A percentile compares a stretch with the other conserved stretches of the same genome.
Conservation (phyloP, 2,329 filamentous ascomycete species). For the Colletotrichum sp. region DNA sequence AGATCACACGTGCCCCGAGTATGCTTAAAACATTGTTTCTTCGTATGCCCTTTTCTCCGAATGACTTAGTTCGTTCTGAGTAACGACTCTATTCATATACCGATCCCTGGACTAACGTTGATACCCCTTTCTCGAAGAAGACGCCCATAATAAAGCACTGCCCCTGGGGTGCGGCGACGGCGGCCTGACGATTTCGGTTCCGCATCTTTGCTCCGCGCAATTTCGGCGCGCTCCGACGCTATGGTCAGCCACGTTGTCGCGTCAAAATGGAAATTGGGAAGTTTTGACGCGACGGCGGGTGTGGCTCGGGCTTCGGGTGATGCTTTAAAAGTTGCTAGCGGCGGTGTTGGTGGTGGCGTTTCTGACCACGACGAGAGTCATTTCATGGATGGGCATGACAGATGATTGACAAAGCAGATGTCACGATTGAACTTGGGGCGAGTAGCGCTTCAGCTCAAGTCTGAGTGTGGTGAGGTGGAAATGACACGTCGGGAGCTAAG, state of each 20-base stretch:
- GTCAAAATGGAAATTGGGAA: not conserved
- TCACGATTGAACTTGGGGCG: not conserved
- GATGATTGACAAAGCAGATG: not conserved
- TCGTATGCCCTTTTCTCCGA: not conserved
- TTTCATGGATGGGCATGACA: not conserved
- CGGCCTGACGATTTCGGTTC: not conserved
- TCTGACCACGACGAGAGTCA: not conserved
- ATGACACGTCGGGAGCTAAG: not conserved
- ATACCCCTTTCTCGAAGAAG: not conserved
- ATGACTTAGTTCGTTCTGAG: accelerated
- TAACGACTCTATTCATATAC: not conserved
- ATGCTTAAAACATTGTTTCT: not conserved
- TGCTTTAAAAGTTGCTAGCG: not conserved
- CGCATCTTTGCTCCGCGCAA: not conserved
- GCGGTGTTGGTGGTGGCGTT: not conserved
- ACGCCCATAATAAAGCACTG: not conserved
- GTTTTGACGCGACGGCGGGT: not conserved
- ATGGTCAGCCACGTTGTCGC: not conserved
- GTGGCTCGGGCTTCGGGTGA: not conserved
- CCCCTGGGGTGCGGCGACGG: not conserved
- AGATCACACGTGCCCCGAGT: not conserved
- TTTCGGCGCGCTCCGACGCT: not conserved
- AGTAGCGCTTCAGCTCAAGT: not conserved
- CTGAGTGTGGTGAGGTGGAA: not conserved
- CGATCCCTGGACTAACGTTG: accelerated